Evolutionary conservation across 768 basidiomycete genomes (phyloP), one percentile per base, ranked within the genome.

Genomic region (Tricholoma sp.): DNA sequence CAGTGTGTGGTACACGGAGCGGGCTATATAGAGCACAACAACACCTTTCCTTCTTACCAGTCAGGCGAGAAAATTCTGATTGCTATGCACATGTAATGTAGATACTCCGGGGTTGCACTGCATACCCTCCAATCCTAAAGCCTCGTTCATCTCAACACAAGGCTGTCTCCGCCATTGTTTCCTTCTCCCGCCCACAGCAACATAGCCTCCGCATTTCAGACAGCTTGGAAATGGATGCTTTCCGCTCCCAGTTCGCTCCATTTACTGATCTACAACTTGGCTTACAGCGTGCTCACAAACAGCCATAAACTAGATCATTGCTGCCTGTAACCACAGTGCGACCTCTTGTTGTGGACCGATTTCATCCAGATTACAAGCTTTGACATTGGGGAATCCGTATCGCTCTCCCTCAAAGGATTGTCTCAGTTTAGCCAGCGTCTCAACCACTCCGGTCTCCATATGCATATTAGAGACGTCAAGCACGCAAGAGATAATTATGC

Each of bases 401-500:
- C 64, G 70, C 57, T 69, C 66, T 32, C 74, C 69, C 53, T 65
- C 63, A 32, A 69, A 57, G 27, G 56, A 14, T n/a, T 29, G 57
- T 24, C 62, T 57, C 9, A 65, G 16, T 21, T 55, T 35, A 10
- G 41, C 37, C 8, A 66, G 46, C 11, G 22, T 45, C 37, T 52
- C 47, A 16, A 29, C 18, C 1, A 55, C 57, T 1, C 34, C 22
- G 1, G 46, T 41, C 14, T 64, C 53, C 27, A 68, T 46, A 39
- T 45, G 59, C 22, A 64, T 54, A 52, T 70, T 65, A 34, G 51
- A 64, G 6, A 66, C 58, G 11, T 56, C 56, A 52, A 84, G 57
- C 1, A 62, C 55, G 61, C 83, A 84, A 11, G 77, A 74, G 10
- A 80, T 64, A 57, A 91, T 83, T 34, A 85, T 56, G 0, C 89